A percentile compares a stretch with the other conserved stretches of the same genome.
These are phyloP conservation scores for Nothomitra cinnamomea DNA, from an alignment of 2,329 filamentous ascomycete species.

Conservation along the genomic window DNA sequence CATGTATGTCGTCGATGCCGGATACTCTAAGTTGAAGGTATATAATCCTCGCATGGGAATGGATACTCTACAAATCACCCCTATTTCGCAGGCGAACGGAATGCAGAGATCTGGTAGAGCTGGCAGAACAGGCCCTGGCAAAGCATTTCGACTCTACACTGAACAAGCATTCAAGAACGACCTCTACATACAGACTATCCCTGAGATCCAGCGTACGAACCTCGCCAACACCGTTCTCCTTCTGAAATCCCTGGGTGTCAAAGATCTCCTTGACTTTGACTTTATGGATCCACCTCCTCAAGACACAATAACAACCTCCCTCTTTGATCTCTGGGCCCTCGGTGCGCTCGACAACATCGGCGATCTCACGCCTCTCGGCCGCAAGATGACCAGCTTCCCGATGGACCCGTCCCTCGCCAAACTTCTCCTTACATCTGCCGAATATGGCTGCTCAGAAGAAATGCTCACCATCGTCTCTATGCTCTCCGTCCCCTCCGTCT, in stretches of 20 bases:
- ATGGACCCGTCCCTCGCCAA: constrained; percentile 97
- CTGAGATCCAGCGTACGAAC: constrained; percentile 93
- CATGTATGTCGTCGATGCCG: constrained; percentile 95
- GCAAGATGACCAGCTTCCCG: constrained; percentile 90
- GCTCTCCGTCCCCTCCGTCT: constrained; percentile 91
- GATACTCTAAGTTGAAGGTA: constrained; percentile 94
- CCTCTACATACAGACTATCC: constrained; percentile 90
- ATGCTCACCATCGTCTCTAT: constrained; percentile 98
- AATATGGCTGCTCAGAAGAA: constrained; percentile 88
- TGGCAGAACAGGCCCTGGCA: constrained; percentile 85
- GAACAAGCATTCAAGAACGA: constrained; percentile 93
- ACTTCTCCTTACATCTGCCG: constrained; percentile 75
- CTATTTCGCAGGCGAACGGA: constrained; percentile 91
- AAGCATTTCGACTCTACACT: constrained; percentile 85
- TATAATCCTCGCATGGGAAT: constrained; percentile 99
- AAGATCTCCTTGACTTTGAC: constrained; percentile 87
- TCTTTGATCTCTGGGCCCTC: constrained; percentile 94
- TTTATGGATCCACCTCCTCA: constrained; percentile 99
- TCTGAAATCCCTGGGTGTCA: constrained; percentile 85
- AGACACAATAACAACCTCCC: constrained; percentile 90
- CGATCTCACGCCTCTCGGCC: constrained; percentile 71
- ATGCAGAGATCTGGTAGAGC: constrained; percentile 87
- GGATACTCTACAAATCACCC: constrained; percentile 95
- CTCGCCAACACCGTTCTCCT: constrained; percentile 87
- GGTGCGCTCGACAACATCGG: constrained; percentile 89